Evolutionary conservation across 495 filamentous ascomycete genomes (phyloP).

Genomic region (Articulospora tetracladia): DNA sequence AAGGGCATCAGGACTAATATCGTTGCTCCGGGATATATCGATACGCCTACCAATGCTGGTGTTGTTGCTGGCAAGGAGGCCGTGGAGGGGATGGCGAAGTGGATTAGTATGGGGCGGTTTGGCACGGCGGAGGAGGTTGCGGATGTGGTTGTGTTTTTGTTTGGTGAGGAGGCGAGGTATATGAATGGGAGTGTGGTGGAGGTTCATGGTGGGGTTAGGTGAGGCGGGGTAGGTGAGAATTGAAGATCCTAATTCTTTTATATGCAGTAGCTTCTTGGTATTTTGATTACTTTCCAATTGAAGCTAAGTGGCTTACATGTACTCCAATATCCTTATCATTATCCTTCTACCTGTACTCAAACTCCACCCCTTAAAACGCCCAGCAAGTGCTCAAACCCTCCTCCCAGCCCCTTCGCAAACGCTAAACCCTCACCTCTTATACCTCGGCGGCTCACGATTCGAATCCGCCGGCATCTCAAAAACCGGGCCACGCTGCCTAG

Average conservation of each 20-base stretch:
- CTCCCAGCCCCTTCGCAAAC: not conserved
- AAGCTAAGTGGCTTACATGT: too few relatives aligned
- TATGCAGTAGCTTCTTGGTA: too few relatives aligned
- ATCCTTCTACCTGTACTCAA: too few relatives aligned
- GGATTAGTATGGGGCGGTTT: conserved; percentile 29
- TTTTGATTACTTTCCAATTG: too few relatives aligned
- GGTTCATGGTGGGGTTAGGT: conserved; percentile 26
- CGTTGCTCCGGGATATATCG: conserved; percentile 46
- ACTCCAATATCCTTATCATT: too few relatives aligned
- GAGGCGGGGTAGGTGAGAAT: too few relatives aligned
- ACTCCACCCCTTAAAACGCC: not conserved
- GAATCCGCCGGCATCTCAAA: not conserved
- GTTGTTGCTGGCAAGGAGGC: conserved; percentile 28
- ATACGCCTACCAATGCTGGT: conserved; percentile 24
- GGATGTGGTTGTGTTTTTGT: conserved; percentile 49
- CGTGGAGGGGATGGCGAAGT: not conserved
- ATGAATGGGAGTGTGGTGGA: conserved; percentile 54
- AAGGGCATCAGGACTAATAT: conserved; percentile 50
- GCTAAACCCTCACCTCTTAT: not conserved
- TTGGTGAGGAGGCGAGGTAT: conserved; percentile 43
- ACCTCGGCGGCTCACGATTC: not conserved
- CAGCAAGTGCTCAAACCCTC: not conserved
- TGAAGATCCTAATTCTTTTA: too few relatives aligned
- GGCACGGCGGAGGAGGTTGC: conserved; percentile 50
- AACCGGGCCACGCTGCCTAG: not conserved